A percentile compares a stretch with the other conserved stretches of the same genome.
These are phyloP conservation scores for Fragilaria crotonensis DNA, from an alignment of 108 stramenopile genomes.

Conservation along the genomic window DNA sequence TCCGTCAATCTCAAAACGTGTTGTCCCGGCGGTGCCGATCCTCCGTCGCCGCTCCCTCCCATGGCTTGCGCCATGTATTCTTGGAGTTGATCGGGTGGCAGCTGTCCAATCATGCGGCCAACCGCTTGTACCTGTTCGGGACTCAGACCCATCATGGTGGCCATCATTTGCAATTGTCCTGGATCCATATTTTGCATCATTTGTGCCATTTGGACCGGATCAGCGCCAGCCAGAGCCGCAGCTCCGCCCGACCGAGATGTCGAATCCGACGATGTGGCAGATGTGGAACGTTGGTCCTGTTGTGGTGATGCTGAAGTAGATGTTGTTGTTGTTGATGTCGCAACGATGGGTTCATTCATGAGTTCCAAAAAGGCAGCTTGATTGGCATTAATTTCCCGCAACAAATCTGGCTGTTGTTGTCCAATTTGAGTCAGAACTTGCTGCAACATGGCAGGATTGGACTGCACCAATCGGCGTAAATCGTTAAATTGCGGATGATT, in stretches of 20 bases:
- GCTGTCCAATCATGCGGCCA: slow-evolving; percentile 82
- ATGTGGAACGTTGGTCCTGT: too few relatives aligned
- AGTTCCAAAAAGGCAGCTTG: slow-evolving; percentile 89
- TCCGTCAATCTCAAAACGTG: too few relatives aligned
- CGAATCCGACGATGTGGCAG: too few relatives aligned
- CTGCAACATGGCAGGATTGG: slow-evolving; percentile 85
- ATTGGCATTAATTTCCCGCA: slow-evolving; percentile 89
- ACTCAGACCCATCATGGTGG: slow-evolving; percentile 86
- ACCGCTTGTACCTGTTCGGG: slow-evolving; percentile 88
- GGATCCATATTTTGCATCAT: slow-evolving; percentile 83
- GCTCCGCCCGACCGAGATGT: slow-evolving; percentile 5
- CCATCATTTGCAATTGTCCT: slow-evolving; percentile 84
- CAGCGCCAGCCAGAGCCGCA: slow-evolving; percentile 22
- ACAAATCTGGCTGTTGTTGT: slow-evolving; percentile 84
- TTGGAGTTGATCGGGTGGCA: slow-evolving; percentile 93
- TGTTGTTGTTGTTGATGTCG: too few relatives aligned
- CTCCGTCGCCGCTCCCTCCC: slow-evolving; percentile 49
- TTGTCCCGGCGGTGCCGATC: slow-evolving; percentile 35
- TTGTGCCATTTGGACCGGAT: slow-evolving; percentile 80
- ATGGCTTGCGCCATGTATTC: slow-evolving; percentile 84
- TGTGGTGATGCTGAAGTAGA: too few relatives aligned
- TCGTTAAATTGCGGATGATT: slow-evolving; percentile 93
- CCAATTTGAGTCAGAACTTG: slow-evolving; percentile 89
- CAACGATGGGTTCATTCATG: slow-evolving; percentile 98
- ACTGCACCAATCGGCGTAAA: slow-evolving; percentile 85